Evolutionary conservation across 805 yeast species (phyloP).

Genomic region (Hyphopichia homilentoma): DNA sequence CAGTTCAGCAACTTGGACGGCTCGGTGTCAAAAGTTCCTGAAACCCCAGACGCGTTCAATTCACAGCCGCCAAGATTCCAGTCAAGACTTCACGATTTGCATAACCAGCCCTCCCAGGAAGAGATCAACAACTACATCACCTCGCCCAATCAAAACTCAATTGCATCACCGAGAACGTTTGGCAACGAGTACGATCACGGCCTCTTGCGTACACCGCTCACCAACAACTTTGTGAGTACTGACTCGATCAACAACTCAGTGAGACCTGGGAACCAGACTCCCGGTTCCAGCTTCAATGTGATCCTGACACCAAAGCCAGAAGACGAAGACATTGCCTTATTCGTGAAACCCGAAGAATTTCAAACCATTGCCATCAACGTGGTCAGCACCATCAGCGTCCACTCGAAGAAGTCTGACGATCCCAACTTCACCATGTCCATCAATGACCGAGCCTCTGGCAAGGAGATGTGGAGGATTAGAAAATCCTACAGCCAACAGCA

Average conservation of each 20-base stretch:
- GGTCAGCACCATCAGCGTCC: conserved; percentile 42
- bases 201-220: conserved; percentile 3
- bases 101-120: conserved; percentile 3
- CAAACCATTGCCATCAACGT: conserved; percentile 47
- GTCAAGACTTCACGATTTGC: conserved; percentile 1
- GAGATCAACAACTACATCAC: conserved; percentile 11
- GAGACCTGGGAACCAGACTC: conserved; percentile 7
- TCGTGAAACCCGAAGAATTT: conserved; percentile 58
- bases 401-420: conserved; percentile 48
- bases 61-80: conserved; percentile 1
- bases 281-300: conserved; percentile 10
- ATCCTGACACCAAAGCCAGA: conserved; percentile 20
- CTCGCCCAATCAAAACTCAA: conserved; percentile 11
- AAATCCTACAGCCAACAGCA: conserved; percentile 61
- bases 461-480: conserved; percentile 72
- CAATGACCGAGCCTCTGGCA: conserved; percentile 54
- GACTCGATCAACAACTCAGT: not conserved
- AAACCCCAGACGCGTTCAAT: conserved; percentile 21
- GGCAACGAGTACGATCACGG: not conserved
- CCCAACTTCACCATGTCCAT: conserved; percentile 61
- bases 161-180: not conserved
- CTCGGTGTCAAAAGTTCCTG: conserved; percentile 6
- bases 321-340: conserved; percentile 44
- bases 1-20: not conserved
- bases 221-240: conserved; percentile 1